Evolutionary conservation across 768 basidiomycete species (phyloP), one percentile per base, ranked within the genome.

Genomic region (Lentinula guzmanii): DNA sequence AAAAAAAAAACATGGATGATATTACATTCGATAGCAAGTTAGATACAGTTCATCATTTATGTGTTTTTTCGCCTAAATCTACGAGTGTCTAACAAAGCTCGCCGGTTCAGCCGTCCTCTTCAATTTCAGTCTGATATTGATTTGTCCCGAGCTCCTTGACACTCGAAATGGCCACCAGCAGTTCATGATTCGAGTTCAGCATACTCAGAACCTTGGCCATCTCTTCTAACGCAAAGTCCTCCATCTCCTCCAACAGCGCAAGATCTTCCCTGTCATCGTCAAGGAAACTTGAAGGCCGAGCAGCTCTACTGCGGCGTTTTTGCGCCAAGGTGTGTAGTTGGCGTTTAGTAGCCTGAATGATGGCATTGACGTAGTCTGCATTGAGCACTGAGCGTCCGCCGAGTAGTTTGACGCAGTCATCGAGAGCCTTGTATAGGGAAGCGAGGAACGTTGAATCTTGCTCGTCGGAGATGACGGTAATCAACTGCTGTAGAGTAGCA

Each of bases 181-280:
- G 66, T n/a, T 82, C 77, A 71, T 91, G 37, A 51, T 79, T 79
- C 28, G 71, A 64, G 65, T 90, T 86, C 60, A 92, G 74, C 62
- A 75, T 64, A 46, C 66, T 63, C 58, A 91, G 67, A 72, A 88
- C 77, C 77, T 83, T 87, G 50, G 74, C 80, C 85, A 92, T 90
- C 69, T 91, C 91, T 69, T 91, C 90, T 65, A 91, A 69, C 65
- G 85, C 87, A 67, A 88, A 91, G 60, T 90, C 90, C 70, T 91
- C 91, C 74, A 91, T 86, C 77, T 93, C 90, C 71, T 93, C 89
- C 42, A 90, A 68, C 58, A 91, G 70, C 70, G 82, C 82, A 65
- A 90, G 72, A 64, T 92, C 90, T 63, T 91, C 89, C 61, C 76
- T 75, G 55, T 91, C 88, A 58, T 77, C 76, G 64, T 72, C 60